Percentiles rank a stretch among this genome's conserved stretches.
Conservation (phyloP, 2,329 filamentous ascomycete species). For the Dryadomyces sulphureus region DNA sequence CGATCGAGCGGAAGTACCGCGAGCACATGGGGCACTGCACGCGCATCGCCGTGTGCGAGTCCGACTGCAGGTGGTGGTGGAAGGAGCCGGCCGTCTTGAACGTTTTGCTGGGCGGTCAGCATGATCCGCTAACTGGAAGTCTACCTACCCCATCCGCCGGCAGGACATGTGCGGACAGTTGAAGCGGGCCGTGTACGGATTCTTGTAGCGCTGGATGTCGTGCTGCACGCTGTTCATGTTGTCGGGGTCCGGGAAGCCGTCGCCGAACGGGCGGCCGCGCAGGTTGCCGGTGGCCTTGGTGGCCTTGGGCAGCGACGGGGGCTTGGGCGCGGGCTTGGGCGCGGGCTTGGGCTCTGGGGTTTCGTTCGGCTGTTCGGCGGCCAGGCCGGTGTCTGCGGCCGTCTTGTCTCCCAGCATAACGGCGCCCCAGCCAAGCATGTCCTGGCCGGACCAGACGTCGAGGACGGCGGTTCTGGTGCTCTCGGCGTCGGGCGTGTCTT, state of each 20-base stretch:
- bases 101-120: slow-evolving; percentile 20
- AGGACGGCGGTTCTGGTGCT: slow-evolving; percentile 1
- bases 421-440: slow-evolving; percentile 2
- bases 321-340: not conserved
- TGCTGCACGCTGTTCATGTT: slow-evolving; percentile 18
- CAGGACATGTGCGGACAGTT: slow-evolving; percentile 39
- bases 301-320: too few relatives aligned
- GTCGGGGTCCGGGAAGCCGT: not conserved
- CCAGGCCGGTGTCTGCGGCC: too few relatives aligned
- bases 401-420: too few relatives aligned
- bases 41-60: slow-evolving; percentile 21
- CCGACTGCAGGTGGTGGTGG: slow-evolving; percentile 27
- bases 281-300: not conserved
- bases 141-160: slow-evolving; percentile 16
- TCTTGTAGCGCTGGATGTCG: slow-evolving; percentile 30
- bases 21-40: slow-evolving; percentile 30
- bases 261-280: not conserved
- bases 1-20: slow-evolving; percentile 23
- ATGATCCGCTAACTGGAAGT: not conserved
- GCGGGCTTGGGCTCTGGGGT: not conserved
- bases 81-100: slow-evolving; percentile 21
- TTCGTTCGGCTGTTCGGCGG: too few relatives aligned
- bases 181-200: slow-evolving; percentile 27
- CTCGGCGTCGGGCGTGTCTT: not conserved
- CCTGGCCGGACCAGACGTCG: slow-evolving; percentile 8